These are phyloP conservation scores for Cladosporium phlei DNA, from an alignment of 2,329 filamentous ascomycete species.

Conservation along the genomic window DNA sequence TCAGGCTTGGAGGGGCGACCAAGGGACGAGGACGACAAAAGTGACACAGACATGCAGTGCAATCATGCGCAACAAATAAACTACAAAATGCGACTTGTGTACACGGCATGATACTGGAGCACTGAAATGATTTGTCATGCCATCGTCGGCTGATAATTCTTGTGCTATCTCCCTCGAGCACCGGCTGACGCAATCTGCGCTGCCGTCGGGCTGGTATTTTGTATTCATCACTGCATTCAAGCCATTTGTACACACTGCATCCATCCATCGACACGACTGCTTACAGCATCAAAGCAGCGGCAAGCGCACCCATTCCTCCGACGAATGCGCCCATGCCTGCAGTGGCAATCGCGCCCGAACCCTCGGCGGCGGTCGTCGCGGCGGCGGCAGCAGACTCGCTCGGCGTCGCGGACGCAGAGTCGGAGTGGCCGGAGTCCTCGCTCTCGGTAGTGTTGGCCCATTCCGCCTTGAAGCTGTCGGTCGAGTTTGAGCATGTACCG, in stretches of 20 bases:
- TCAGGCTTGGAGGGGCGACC: not conserved
- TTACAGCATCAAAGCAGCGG: constrained; percentile 9
- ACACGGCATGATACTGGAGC: no score
- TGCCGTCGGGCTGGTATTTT: no score
- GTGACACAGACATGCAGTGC: not conserved
- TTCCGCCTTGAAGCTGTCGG: constrained; percentile 21
- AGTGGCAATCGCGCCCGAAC: constrained; percentile 6
- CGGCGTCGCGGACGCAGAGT: not conserved
- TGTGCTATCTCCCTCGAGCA: no score
- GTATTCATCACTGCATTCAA: no score
- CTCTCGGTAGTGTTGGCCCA: constrained; percentile 18
- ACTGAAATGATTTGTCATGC: no score
- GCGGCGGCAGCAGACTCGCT: constrained; percentile 4
- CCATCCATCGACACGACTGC: not conserved
- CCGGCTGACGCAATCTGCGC: no score
- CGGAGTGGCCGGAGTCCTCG: constrained; percentile 6
- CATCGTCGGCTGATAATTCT: no score
- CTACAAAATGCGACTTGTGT: no score
- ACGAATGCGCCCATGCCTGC: constrained; percentile 7
- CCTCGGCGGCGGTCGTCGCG: not conserved
- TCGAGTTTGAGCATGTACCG: constrained; percentile 20
- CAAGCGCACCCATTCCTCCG: constrained; percentile 9
- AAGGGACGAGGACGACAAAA: not conserved
- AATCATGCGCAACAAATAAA: not conserved
- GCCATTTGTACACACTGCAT: not conserved